Conservation (phyloP, 2,329 filamentous ascomycete genomes). For the Phaeosphaeriaceae sp. region DNA sequence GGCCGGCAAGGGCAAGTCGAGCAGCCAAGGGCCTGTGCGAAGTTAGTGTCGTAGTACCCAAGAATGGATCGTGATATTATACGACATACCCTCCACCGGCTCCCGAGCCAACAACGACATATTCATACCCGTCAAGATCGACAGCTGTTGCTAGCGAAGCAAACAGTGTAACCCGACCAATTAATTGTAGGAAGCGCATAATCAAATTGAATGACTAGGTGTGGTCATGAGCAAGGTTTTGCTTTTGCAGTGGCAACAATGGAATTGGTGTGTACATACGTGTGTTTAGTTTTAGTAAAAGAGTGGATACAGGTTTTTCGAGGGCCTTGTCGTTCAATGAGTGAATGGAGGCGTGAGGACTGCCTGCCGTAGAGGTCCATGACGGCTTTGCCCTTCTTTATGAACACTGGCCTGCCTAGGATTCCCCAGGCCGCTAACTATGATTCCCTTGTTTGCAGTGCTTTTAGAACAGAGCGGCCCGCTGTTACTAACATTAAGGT, state of each 20-base stretch:
- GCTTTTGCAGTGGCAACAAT: too few species aligned
- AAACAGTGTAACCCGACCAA: conserved; percentile 26
- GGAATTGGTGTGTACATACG: neutral
- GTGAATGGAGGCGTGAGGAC: conserved; percentile 18
- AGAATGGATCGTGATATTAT: neutral
- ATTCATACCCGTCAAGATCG: conserved; percentile 60
- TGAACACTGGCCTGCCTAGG: neutral
- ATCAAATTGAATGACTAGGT: conserved; percentile 13
- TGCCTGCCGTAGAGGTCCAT: conserved; percentile 15
- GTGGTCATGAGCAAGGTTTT: conserved; percentile 9
- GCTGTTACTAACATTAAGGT: neutral
- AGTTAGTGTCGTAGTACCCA: neutral
- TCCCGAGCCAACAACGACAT: conserved; percentile 65
- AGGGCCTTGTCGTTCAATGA: conserved; percentile 12
- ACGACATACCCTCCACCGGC: conserved; percentile 35
- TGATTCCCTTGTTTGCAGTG: neutral
- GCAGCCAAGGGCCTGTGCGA: conserved; percentile 48
- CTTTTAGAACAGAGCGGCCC: neutral
- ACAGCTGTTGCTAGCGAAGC: conserved; percentile 32
- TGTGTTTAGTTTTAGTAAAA: conserved; percentile 1
- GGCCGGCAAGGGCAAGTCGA: conserved; percentile 65
- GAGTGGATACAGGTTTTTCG: conserved; percentile 9
- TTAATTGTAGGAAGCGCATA: conserved; percentile 32
- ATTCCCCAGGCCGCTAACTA: neutral
- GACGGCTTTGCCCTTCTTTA: conserved; percentile 11